A percentile compares a stretch with the other conserved stretches of the same genome.
phyloP scores from a whole-genome alignment of 1,284 basidiomycete genomes.

The Bjerkandera adusta region DNA sequence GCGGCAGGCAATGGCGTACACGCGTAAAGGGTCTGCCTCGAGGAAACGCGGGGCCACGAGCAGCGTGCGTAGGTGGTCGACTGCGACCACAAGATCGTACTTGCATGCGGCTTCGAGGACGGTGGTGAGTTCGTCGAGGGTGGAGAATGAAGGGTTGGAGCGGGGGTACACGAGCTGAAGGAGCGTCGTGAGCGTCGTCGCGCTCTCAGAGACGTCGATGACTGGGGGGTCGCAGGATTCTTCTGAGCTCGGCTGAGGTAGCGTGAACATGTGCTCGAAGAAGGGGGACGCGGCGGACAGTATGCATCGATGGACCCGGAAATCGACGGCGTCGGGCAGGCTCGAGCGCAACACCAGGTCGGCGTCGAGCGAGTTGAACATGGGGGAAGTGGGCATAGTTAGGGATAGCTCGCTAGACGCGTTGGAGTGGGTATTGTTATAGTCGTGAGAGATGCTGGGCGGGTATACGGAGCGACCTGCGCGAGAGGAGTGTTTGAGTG shows the following conservation, averaged over 20 bases:
- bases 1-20: slow-evolving; percentile 68
- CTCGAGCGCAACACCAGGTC: slow-evolving; percentile 54
- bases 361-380: slow-evolving; percentile 36
- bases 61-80: slow-evolving; percentile 44
- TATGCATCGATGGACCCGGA: slow-evolving; percentile 61
- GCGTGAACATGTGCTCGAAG: slow-evolving; percentile 65
- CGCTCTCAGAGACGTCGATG: slow-evolving; percentile 54
- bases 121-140: slow-evolving; percentile 49
- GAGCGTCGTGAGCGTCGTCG: slow-evolving; percentile 42
- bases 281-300: slow-evolving; percentile 63
- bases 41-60: slow-evolving; percentile 53
- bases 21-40: slow-evolving; percentile 47
- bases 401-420: no score
- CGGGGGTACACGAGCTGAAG: slow-evolving; percentile 50
- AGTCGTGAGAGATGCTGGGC: no score
- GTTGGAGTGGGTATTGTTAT: no score
- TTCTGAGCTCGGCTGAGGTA: slow-evolving; percentile 47
- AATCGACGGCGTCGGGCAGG: slow-evolving; percentile 35
- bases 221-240: slow-evolving; percentile 33
- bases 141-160: slow-evolving; percentile 28
- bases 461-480: no score
- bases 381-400: slow-evolving; percentile 4
- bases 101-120: slow-evolving; percentile 59
- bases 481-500: no score
- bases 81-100: slow-evolving; percentile 55